phyloP scores from a whole-genome alignment of 2,329 filamentous ascomycete species.

The Neonectria faginata region DNA sequence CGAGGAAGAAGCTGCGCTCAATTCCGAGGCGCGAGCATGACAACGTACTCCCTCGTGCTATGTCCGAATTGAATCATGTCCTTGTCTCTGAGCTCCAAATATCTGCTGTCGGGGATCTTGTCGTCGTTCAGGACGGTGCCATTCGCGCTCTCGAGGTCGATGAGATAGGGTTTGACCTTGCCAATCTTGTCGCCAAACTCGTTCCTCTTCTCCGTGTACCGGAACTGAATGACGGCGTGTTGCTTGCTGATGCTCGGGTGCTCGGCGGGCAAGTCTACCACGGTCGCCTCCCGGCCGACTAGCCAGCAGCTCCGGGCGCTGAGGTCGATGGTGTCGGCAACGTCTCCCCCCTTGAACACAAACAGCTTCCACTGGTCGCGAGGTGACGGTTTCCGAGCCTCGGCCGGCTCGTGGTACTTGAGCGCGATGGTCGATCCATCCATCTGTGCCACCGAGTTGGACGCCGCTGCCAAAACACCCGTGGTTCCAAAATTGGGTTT shows the following conservation, averaged over 20 bases:
- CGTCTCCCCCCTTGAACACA: slow-evolving; percentile 86
- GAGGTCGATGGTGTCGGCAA: slow-evolving; percentile 85
- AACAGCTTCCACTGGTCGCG: slow-evolving; percentile 89
- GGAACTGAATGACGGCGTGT: slow-evolving; percentile 94
- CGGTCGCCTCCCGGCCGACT: slow-evolving; percentile 80
- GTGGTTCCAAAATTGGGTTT: slow-evolving; percentile 88
- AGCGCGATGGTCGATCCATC: slow-evolving; percentile 82
- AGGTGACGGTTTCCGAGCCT: slow-evolving; percentile 87
- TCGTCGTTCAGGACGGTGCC: slow-evolving; percentile 87
- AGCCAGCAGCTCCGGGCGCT: slow-evolving; percentile 88
- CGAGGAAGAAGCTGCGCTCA: slow-evolving; percentile 40
- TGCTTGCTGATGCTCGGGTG: slow-evolving; percentile 96
- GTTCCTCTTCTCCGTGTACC: slow-evolving; percentile 83
- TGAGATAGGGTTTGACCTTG: slow-evolving; percentile 85
- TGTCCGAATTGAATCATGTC: slow-evolving; percentile 90
- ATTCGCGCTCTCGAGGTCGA: slow-evolving; percentile 94
- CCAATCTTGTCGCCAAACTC: slow-evolving; percentile 88
- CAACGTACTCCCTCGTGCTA: slow-evolving; percentile 92
- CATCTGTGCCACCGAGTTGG: slow-evolving; percentile 79
- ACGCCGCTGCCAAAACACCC: slow-evolving; percentile 86
- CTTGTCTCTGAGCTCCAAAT: slow-evolving; percentile 86
- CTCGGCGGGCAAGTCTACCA: slow-evolving; percentile 86
- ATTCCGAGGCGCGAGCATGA: slow-evolving; percentile 77
- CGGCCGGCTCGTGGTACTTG: slow-evolving; percentile 95
- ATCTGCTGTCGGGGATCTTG: slow-evolving; percentile 78